A percentile compares a stretch with the other conserved stretches of the same genome.
Evolutionary conservation across 805 yeast species (phyloP).

Genomic region (Lipomyces anomalus): DNA sequence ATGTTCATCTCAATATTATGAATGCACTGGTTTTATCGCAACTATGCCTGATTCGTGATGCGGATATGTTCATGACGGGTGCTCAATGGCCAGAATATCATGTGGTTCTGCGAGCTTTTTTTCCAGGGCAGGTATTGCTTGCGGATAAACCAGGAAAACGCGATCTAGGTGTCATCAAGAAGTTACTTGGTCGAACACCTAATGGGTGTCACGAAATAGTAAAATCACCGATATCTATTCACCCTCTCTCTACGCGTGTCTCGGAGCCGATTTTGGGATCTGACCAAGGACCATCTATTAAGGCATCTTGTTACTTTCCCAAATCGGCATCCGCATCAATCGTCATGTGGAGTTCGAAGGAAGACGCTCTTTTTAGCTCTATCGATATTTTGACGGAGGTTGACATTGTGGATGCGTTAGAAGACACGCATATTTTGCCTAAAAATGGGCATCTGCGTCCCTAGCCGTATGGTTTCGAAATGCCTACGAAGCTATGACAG

Average conservation of each 20-base stretch:
- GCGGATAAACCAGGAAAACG: slow-evolving; percentile 5
- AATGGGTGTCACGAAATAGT: slow-evolving; percentile 2
- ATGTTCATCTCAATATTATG: slow-evolving; percentile 5
- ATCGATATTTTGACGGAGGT: neutral
- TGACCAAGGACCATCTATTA: slow-evolving; percentile 3
- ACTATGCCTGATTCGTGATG: slow-evolving; percentile 4
- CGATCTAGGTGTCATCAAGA: slow-evolving; percentile 2
- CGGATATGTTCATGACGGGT: slow-evolving; percentile 7
- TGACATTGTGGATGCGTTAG: slow-evolving; percentile 1
- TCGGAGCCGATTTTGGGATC: slow-evolving; percentile 3
- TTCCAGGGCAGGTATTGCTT: slow-evolving; percentile 4
- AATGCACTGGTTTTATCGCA: slow-evolving; percentile 2
- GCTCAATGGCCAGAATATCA: slow-evolving; percentile 8
- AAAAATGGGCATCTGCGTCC: slow-evolving; percentile 1
- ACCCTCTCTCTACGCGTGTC: slow-evolving; percentile 2
- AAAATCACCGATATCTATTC: slow-evolving; percentile 1
- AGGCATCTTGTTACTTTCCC: slow-evolving; percentile 5
- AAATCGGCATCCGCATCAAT: slow-evolving; percentile 1
- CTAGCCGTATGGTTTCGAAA: neutral
- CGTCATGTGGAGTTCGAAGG: slow-evolving; percentile 5
- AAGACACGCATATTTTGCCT: neutral
- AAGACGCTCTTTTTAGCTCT: slow-evolving; percentile 1
- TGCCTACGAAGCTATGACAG: neutral
- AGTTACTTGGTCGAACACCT: slow-evolving; percentile 3
- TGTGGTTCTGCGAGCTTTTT: slow-evolving; percentile 3